Base-by-base conservation (phyloP, 2,329 filamentous ascomycete genomes). In the Fusarium humuli region DNA sequence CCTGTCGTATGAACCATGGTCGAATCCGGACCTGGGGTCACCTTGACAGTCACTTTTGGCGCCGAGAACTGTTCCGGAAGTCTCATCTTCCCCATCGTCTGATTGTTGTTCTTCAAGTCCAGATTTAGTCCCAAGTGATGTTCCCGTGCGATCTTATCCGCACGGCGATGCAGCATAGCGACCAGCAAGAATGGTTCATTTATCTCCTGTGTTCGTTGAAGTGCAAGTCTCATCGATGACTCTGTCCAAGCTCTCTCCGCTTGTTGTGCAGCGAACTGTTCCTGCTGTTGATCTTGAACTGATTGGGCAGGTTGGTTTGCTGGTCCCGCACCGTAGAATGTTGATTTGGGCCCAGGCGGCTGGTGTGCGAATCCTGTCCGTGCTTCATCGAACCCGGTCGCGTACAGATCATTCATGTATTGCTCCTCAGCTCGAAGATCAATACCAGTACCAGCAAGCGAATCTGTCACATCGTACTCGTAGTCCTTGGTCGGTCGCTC, bases 391-490 rank as follows among this genome's bases (percentile, higher is more conserved):
- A 83, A 84, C 11, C 84, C 76, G 34, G 79, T 85, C 46, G 88
- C 86, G 76, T 90, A 91, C 60, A 89, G 84, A 63, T 89, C 90
- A 46, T 93, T 90, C 79, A 96, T 85, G 71, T 90, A 92, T 73
- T 94, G 92, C 76, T 97, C 93, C 79, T 97, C 94, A 70, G 94
- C 94, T 62, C 91, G 90, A 48, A 97, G 81, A 82, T 97, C 93
- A 69, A 98, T 94, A 52, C 94, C 94, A 18, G 94, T 95, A 20
- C 92, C 93, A 20, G 91, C 91, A 57, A 97, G 81, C 53, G 94
- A 92, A 81, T 98, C 94, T 70, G 91, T 93, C 47, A 94, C 87
- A 75, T 97, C 93, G 73, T 94, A 89, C 61, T 88, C 83, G 59
- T 85, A 84, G 57, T 86, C 85, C 70, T 90, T 93, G 14, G 87